Evolutionary conservation across 768 basidiomycete genomes (phyloP).

Genomic region (Melanogaster broomeanus): DNA sequence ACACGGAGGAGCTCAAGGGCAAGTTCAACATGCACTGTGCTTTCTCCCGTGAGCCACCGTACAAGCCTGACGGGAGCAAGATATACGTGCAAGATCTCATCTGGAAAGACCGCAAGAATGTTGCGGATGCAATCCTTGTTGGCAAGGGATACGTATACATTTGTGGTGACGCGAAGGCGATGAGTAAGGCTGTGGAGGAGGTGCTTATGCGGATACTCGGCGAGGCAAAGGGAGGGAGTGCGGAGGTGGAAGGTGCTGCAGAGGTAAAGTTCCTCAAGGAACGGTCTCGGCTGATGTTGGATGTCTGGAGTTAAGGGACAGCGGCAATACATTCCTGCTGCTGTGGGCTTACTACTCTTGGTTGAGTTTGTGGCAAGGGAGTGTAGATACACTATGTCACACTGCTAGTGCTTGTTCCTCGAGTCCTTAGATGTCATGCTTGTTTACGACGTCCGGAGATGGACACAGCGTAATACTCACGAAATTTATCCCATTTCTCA

Average conservation of each 20-base stretch:
- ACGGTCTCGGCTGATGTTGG: conserved; percentile 80
- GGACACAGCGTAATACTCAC: too few species aligned
- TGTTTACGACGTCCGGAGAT: too few species aligned
- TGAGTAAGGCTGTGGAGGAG: conserved; percentile 96
- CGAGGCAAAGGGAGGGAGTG: conserved; percentile 90
- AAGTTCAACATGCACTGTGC: conserved; percentile 90
- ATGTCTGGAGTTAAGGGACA: conserved; percentile 80
- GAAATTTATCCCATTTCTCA: too few species aligned
- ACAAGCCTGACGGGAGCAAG: conserved; percentile 89
- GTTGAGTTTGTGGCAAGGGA: background rate
- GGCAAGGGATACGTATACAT: conserved; percentile 98
- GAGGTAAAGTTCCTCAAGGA: conserved; percentile 97
- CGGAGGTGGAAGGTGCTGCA: conserved; percentile 84
- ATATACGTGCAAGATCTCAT: conserved; percentile 99
- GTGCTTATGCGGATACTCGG: conserved; percentile 81
- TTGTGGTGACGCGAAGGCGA: conserved; percentile 94
- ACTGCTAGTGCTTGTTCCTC: background rate
- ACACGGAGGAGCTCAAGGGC: conserved; percentile 81
- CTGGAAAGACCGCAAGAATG: conserved; percentile 80
- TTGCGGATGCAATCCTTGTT: conserved; percentile 87
- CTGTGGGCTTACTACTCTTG: background rate
- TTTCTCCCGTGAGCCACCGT: conserved; percentile 87
- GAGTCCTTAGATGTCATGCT: too few species aligned
- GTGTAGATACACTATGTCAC: too few species aligned
- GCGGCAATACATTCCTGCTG: background rate